These are phyloP conservation scores for Hyparrhenia diplandra DNA, from an alignment of 176 grass and related monocot species.

Conservation along the genomic window DNA sequence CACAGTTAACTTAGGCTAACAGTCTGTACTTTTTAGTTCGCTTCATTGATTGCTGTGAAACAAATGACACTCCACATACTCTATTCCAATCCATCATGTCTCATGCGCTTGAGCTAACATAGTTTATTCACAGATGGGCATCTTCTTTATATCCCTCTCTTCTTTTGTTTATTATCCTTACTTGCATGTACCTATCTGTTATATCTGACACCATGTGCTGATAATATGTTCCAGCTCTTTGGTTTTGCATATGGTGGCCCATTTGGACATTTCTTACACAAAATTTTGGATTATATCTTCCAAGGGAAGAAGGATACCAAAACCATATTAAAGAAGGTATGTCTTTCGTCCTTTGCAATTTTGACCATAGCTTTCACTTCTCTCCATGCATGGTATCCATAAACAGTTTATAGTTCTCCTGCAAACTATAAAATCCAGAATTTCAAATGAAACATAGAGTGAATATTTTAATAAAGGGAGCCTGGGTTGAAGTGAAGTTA, in stretches of 20 bases:
- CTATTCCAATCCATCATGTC: not conserved
- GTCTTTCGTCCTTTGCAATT: not conserved
- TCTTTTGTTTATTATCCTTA: conserved; percentile 18
- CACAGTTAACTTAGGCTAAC: not conserved
- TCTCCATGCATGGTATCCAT: too few relatives aligned
- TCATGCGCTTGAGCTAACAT: not conserved
- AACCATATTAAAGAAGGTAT: conserved; percentile 95
- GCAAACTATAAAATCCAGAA: not conserved
- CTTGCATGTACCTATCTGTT: not conserved
- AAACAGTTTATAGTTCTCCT: not conserved
- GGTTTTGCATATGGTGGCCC: conserved; percentile 86
- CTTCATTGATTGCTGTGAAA: not conserved
- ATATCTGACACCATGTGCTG: conserved; percentile 2
- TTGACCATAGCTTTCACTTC: not conserved
- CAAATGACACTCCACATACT: not conserved
- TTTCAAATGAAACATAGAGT: not conserved
- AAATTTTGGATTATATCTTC: conserved; percentile 79
- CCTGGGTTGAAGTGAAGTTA: not conserved
- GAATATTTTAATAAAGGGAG: not conserved
- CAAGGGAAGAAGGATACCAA: conserved; percentile 85
- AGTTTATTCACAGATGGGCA: not conserved
- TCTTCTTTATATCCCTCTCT: not conserved
- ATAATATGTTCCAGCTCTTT: conserved; percentile 50
- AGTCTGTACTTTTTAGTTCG: conserved; percentile 1
- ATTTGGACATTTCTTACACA: conserved; percentile 73